Evolutionary conservation across 441 rosid species (phyloP).

Genomic region (Arabidopsis hybrid): DNA sequence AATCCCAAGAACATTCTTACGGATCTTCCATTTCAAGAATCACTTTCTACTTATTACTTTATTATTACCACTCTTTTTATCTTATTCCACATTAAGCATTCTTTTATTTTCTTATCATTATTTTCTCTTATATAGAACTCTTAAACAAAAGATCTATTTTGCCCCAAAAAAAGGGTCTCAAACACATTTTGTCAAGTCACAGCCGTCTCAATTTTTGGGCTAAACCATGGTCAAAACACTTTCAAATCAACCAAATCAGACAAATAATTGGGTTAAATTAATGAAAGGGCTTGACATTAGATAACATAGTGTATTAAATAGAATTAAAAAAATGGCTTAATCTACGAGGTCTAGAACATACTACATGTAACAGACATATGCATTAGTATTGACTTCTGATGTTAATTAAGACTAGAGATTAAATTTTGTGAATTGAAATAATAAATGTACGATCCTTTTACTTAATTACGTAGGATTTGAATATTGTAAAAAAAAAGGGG

Average conservation of each 20-base stretch:
- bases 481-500: not conserved
- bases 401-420: not conserved
- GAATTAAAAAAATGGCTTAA: not conserved
- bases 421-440: conserved; percentile 2
- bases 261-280: not conserved
- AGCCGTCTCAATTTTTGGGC: conserved; percentile 8
- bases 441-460: conserved; percentile 1
- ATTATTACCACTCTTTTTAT: conserved; percentile 11
- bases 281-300: not conserved
- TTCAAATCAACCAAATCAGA: not conserved
- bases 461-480: not conserved
- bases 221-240: not conserved
- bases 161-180: not conserved
- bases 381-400: not conserved
- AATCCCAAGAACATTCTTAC: conserved; percentile 35
- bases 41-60: not conserved
- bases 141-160: not conserved
- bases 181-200: not conserved
- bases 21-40: conserved; percentile 46
- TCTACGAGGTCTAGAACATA: not conserved
- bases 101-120: conserved; percentile 17
- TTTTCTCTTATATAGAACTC: not conserved
- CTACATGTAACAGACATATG: not conserved
- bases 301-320: not conserved
- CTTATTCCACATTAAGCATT: not conserved